These are phyloP conservation scores for Austroboletus niveus DNA, from an alignment of 1,284 basidiomycete species.

Conservation along the genomic window DNA sequence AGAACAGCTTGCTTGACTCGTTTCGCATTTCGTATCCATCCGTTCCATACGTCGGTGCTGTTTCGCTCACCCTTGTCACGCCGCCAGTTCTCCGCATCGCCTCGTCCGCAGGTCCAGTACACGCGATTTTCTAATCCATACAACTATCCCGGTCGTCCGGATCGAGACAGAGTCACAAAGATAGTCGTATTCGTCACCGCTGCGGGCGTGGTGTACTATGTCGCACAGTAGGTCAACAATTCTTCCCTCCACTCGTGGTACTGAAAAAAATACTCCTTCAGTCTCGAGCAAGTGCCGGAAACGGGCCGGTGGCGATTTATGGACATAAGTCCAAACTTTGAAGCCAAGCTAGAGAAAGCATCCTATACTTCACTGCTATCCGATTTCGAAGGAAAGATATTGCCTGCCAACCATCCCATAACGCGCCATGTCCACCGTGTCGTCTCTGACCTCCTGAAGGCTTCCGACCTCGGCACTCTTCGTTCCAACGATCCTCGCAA, in stretches of 20 bases:
- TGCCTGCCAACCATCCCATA: conserved; percentile 70
- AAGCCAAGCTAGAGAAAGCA: conserved; percentile 54
- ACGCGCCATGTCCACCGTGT: conserved; percentile 69
- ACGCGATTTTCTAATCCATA: conserved; percentile 25
- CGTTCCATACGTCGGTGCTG: not conserved
- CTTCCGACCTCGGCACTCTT: conserved; percentile 62
- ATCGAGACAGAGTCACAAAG: conserved; percentile 11
- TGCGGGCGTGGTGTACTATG: conserved; percentile 26
- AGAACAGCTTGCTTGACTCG: conserved; percentile 1
- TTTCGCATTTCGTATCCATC: not conserved
- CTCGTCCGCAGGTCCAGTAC: conserved; percentile 22
- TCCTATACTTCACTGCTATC: conserved; percentile 51
- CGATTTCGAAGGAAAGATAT: conserved; percentile 56
- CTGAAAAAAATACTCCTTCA: conserved; percentile 29
- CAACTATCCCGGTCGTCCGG: conserved; percentile 6
- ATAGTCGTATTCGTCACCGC: conserved; percentile 22
- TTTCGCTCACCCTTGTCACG: not conserved
- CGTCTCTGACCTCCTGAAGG: conserved; percentile 69
- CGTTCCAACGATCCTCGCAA: conserved; percentile 11
- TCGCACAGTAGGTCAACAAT: conserved; percentile 28
- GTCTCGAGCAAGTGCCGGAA: conserved; percentile 78
- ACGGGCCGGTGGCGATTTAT: conserved; percentile 87
- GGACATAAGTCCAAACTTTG: conserved; percentile 61
- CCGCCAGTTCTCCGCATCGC: conserved; percentile 23
- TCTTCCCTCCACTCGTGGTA: not conserved